These are phyloP conservation scores for Heracleum sosnowskyi DNA, from an alignment of 129 eudicot species.

Conservation along the genomic window DNA sequence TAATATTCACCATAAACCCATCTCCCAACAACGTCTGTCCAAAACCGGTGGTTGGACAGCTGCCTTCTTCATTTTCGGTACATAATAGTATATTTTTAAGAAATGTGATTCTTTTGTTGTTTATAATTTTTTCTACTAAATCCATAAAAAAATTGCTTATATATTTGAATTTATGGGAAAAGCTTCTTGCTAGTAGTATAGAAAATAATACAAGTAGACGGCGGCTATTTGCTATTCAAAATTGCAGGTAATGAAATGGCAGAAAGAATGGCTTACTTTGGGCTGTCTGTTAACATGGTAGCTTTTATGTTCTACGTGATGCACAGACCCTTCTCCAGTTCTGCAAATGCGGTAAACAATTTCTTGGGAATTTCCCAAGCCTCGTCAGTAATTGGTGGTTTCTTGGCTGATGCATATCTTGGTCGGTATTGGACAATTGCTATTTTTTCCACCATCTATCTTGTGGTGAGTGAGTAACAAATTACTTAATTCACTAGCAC, in stretches of 20 bases:
- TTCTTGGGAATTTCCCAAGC: slow-evolving; percentile 90
- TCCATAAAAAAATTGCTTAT: no score
- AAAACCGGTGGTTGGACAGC: slow-evolving; percentile 92
- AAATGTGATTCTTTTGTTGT: not conserved
- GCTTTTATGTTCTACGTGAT: slow-evolving; percentile 89
- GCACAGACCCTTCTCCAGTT: slow-evolving; percentile 84
- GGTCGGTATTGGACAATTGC: slow-evolving; percentile 99
- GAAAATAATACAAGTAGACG: not conserved
- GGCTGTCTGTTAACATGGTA: slow-evolving; percentile 91
- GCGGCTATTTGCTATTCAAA: not conserved
- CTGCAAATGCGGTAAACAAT: slow-evolving; percentile 89
- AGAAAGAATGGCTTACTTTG: slow-evolving; percentile 96
- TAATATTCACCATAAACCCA: slow-evolving; percentile 68
- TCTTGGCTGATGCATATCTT: slow-evolving; percentile 88
- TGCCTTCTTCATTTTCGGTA: slow-evolving; percentile 88
- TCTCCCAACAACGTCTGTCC: slow-evolving; percentile 40
- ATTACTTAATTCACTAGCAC: not conserved
- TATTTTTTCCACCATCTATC: slow-evolving; percentile 83
- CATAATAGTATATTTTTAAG: not conserved
- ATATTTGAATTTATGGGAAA: no score
- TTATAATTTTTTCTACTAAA: not conserved
- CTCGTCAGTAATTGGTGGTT: slow-evolving; percentile 85
- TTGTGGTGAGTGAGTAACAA: slow-evolving; percentile 37
- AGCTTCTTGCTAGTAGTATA: not conserved
- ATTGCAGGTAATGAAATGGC: slow-evolving; percentile 93